A percentile compares a stretch with the other conserved stretches of the same genome.
Evolutionary conservation across 768 basidiomycete genomes (phyloP).

Genomic region (Pulveroboletus sp.): DNA sequence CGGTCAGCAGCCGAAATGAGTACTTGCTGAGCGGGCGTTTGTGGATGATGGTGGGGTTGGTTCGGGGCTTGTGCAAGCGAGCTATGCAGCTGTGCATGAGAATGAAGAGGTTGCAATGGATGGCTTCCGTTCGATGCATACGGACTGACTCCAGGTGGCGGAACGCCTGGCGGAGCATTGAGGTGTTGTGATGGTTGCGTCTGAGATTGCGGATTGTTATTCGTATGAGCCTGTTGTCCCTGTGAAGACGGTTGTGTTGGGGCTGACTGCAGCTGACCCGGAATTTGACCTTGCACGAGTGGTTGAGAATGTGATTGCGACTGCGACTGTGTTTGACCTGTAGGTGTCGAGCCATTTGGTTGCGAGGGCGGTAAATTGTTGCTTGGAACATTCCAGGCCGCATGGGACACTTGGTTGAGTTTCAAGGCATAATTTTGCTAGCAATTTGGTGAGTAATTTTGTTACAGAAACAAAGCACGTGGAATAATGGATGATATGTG

Average conservation of each 20-base stretch:
- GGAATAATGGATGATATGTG: not conserved
- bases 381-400: conserved; percentile 61
- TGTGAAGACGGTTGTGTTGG: conserved; percentile 27
- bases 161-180: conserved; percentile 49
- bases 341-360: conserved; percentile 24
- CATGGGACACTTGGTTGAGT: conserved; percentile 55
- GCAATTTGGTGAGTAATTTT: conserved; percentile 5
- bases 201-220: conserved; percentile 30
- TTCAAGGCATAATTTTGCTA: conserved; percentile 61
- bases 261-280: conserved; percentile 16
- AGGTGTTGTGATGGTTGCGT: conserved; percentile 42
- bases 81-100: conserved; percentile 34
- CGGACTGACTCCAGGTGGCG: conserved; percentile 34
- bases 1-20: conserved; percentile 89
- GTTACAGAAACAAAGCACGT: not conserved
- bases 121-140: conserved; percentile 35
- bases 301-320: conserved; percentile 23
- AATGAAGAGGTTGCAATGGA: conserved; percentile 27
- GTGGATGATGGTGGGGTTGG: conserved; percentile 52
- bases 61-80: conserved; percentile 28
- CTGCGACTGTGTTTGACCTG: conserved; percentile 20
- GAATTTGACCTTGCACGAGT: conserved; percentile 21
- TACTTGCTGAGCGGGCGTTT: conserved; percentile 91
- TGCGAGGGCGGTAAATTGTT: conserved; percentile 37
- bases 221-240: conserved; percentile 26